These are phyloP conservation scores for Kodamaea laetipori DNA, from an alignment of 805 yeast genomes.

Conservation along the genomic window DNA sequence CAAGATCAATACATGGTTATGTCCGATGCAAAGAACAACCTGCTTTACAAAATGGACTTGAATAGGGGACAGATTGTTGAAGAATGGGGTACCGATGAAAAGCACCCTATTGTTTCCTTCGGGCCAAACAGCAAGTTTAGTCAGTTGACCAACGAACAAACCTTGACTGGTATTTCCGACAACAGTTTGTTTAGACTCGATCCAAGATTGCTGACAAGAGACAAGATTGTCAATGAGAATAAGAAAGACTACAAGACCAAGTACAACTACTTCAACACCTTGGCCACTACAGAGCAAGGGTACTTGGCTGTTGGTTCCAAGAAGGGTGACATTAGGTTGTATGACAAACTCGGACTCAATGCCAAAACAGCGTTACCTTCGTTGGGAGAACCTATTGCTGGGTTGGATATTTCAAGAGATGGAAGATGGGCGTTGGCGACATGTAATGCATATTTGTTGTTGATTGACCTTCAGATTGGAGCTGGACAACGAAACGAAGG, in stretches of 20 bases:
- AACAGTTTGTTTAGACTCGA: constrained; percentile 75
- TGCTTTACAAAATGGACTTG: constrained; percentile 73
- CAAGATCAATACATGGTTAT: constrained; percentile 70
- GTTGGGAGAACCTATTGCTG: constrained; percentile 71
- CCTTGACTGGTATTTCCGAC: constrained; percentile 67
- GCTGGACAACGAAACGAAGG: constrained; percentile 61
- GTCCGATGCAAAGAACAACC: constrained; percentile 52
- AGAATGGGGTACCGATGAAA: constrained; percentile 66
- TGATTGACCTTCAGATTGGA: constrained; percentile 66
- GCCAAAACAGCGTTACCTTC: constrained; percentile 84
- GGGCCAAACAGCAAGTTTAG: constrained; percentile 75
- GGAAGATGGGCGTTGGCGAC: constrained; percentile 85
- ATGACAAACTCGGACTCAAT: constrained; percentile 67
- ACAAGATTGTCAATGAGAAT: constrained; percentile 59
- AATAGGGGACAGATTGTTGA: constrained; percentile 82
- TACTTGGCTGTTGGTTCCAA: constrained; percentile 73
- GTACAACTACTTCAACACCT: constrained; percentile 53
- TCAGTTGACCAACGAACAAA: constrained; percentile 71
- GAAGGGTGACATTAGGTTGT: constrained; percentile 75
- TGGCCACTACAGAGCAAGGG: constrained; percentile 75
- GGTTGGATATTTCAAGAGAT: constrained; percentile 71
- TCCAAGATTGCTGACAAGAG: constrained; percentile 60
- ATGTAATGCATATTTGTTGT: constrained; percentile 66
- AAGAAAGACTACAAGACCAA: constrained; percentile 47
- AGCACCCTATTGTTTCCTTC: constrained; percentile 54